These are phyloP conservation scores for Hemisphaericaspora subhashii DNA, from an alignment of 1,139 yeast species.

Conservation along the genomic window DNA sequence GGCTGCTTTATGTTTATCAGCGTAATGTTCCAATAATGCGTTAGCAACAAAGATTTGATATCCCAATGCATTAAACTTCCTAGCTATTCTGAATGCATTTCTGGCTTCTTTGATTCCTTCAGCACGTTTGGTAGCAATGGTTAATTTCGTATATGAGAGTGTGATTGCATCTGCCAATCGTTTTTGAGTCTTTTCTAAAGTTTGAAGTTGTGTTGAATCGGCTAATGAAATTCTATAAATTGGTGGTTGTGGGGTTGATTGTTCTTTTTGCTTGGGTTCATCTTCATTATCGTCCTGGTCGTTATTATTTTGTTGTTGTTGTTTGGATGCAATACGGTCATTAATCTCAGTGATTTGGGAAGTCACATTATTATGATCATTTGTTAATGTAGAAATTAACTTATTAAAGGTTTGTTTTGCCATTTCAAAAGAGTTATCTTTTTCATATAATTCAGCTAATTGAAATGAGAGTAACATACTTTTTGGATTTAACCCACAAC, in stretches of 20 bases:
- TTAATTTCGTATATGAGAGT: slow-evolving; percentile 52
- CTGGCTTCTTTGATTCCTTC: slow-evolving; percentile 74
- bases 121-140: slow-evolving; percentile 63
- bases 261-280: slow-evolving; percentile 10
- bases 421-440: slow-evolving; percentile 49
- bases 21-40: slow-evolving; percentile 78
- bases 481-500: slow-evolving; percentile 64
- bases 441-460: slow-evolving; percentile 70
- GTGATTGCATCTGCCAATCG: slow-evolving; percentile 43
- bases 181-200: slow-evolving; percentile 16
- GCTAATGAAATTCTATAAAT: slow-evolving; percentile 11
- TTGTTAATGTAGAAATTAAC: slow-evolving; percentile 44
- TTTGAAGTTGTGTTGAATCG: slow-evolving; percentile 11
- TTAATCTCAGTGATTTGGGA: slow-evolving; percentile 26
- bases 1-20: slow-evolving; percentile 67
- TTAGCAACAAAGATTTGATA: slow-evolving; percentile 79
- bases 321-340: slow-evolving; percentile 17
- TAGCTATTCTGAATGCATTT: slow-evolving; percentile 58
- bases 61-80: slow-evolving; percentile 56
- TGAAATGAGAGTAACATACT: slow-evolving; percentile 70
- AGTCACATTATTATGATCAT: slow-evolving; percentile 29
- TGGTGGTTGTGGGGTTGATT: not conserved
- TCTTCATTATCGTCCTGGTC: slow-evolving; percentile 17
- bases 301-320: slow-evolving; percentile 10
- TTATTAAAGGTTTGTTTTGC: slow-evolving; percentile 53